Base-by-base conservation (phyloP, 2,329 filamentous ascomycete genomes). In the Exophiala viscosa region DNA sequence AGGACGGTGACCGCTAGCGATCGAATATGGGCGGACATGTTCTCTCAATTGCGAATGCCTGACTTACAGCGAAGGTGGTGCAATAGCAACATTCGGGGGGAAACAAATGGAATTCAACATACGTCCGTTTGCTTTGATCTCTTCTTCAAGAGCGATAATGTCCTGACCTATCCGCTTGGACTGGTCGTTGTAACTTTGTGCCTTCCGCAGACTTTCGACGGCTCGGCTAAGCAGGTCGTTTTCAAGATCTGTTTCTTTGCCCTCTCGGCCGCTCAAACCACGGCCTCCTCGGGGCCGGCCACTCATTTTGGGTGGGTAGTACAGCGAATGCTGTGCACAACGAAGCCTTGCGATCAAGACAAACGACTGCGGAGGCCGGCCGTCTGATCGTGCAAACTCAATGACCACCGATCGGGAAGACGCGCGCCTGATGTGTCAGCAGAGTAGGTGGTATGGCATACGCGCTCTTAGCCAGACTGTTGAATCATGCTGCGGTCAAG, bases 71-170 rank as follows among this genome's bases (percentile, higher is more conserved):
- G 5, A 5, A 7, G 23, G 23, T 5, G 5, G 23, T 28, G 23
- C 23, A 28, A 28, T 28, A 7, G 34, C 14, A 10, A 11, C 11
- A 18, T 31, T 42, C n/a, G 23, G 23, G 23, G 8, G 7, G 13
- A 42, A 11, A 28, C 3, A 48, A 42, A 23, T 20, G 41, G 36
- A 36, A 14, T 35, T 14, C n/a, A 38, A 56, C 56, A 33, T 39
- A 71, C 72, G 71, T 65, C 73, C 72, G 69, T 48, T 69, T 70
- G 32, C 66, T 67, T 52, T 73, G 49, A 76, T 74, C 59, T 72
- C 73, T 54, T 75, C 72, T 45, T 72, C 71, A 41, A 76, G 55
- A 3, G 65, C 53, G 20, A 67, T 62, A 49, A 76, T 74, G 47
- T 74, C 71, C 15, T 67, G 66, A 1, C 68, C 67, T 17, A 75